Evolutionary conservation across 495 filamentous ascomycete species (phyloP).

Genomic region (Schizothecium vesticola): DNA sequence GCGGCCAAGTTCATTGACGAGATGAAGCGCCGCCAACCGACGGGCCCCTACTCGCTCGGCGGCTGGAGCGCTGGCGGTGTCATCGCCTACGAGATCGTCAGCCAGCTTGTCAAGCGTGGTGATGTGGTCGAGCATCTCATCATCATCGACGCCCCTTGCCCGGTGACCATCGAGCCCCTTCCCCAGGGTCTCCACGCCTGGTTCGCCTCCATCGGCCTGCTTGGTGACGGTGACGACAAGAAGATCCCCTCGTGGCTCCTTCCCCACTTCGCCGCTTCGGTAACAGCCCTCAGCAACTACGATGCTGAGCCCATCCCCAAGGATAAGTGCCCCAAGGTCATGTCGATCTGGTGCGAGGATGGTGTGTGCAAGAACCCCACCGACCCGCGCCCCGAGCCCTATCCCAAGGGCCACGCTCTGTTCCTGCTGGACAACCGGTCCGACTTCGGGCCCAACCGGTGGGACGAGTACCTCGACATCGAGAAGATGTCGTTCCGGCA

Average conservation of each 20-base stretch:
- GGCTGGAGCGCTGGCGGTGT: conserved; percentile 90
- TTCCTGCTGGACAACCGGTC: conserved; percentile 76
- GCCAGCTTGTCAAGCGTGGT: conserved; percentile 60
- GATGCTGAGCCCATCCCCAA: conserved; percentile 50
- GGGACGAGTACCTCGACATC: conserved; percentile 67
- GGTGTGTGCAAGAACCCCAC: conserved; percentile 68
- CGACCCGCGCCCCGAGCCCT: conserved; percentile 66
- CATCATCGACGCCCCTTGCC: conserved; percentile 79
- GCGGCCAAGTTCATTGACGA: conserved; percentile 53
- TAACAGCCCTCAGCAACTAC: conserved; percentile 70
- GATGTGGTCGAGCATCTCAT: conserved; percentile 70
- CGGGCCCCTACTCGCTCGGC: conserved; percentile 62
- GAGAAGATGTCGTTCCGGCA: conserved; percentile 57
- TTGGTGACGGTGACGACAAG: conserved; percentile 57
- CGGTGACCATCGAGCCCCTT: conserved; percentile 69
- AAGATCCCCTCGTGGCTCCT: conserved; percentile 74
- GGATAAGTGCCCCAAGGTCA: conserved; percentile 57
- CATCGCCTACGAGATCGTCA: conserved; percentile 77
- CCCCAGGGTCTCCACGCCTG: conserved; percentile 70
- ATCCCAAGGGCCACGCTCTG: conserved; percentile 63
- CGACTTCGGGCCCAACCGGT: conserved; percentile 72
- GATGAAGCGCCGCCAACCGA: conserved; percentile 57
- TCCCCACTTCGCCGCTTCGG: conserved; percentile 75
- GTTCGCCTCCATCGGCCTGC: conserved; percentile 74
- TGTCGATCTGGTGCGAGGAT: conserved; percentile 73